These are phyloP conservation scores for Bipolaris zeicola DNA, from an alignment of 2,329 filamentous ascomycete genomes.

Conservation along the genomic window DNA sequence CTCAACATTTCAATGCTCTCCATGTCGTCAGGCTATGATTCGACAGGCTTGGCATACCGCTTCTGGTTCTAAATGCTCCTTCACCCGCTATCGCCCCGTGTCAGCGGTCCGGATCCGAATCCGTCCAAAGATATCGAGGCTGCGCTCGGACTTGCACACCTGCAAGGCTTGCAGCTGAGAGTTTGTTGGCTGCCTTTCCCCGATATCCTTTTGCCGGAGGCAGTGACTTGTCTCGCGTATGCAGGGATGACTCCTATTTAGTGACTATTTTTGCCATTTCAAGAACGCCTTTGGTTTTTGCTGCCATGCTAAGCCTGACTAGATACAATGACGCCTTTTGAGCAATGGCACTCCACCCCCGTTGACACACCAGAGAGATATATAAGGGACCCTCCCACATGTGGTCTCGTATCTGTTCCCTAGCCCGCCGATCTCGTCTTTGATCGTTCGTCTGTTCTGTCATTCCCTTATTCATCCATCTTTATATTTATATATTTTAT, in stretches of 20 bases:
- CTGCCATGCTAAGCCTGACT: neutral
- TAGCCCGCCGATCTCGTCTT: neutral
- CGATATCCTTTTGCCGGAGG: neutral
- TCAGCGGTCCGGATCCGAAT: neutral
- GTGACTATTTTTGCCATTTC: conserved; percentile 1
- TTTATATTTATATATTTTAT: neutral
- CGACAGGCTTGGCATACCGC: neutral
- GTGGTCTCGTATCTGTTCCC: neutral
- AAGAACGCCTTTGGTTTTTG: neutral
- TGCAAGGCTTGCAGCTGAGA: neutral
- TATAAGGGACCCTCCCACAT: conserved; percentile 7
- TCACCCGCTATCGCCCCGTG: neutral
- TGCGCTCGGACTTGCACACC: neutral
- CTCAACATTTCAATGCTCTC: neutral
- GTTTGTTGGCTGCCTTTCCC: conserved; percentile 3
- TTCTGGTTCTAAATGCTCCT: neutral
- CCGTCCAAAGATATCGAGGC: neutral
- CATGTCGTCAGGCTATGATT: neutral
- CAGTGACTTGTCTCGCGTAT: neutral
- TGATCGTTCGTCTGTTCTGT: neutral
- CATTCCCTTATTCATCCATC: neutral
- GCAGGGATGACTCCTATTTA: conserved; percentile 6
- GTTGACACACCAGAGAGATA: neutral
- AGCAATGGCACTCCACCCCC: neutral
- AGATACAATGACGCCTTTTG: neutral